phyloP scores from a whole-genome alignment of 371 early-diverging fungal species.

The Mucor irregularis region DNA sequence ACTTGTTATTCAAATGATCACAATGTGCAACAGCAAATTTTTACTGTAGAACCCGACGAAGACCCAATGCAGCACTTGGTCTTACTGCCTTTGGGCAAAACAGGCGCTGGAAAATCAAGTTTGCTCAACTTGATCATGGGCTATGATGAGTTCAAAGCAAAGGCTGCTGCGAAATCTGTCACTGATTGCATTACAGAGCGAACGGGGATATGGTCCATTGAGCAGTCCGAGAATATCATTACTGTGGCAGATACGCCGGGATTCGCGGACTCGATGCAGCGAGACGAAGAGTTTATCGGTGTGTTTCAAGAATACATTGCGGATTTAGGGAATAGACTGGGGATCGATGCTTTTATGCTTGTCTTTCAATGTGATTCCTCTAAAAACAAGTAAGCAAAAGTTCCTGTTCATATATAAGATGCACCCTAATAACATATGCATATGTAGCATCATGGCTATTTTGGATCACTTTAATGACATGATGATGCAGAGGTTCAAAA shows the following conservation, averaged over 20 bases:
- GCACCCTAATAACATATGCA: too few relatives aligned
- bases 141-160: slow-evolving; percentile 47
- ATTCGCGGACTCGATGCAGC: slow-evolving; percentile 50
- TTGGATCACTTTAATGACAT: slow-evolving; percentile 44
- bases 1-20: neutral
- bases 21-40: slow-evolving; percentile 3
- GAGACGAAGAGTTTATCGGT: slow-evolving; percentile 42
- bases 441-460: slow-evolving; percentile 36
- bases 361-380: slow-evolving; percentile 48
- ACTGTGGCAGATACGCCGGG: slow-evolving; percentile 59
- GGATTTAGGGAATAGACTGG: slow-evolving; percentile 44
- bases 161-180: slow-evolving; percentile 46
- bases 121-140: slow-evolving; percentile 52
- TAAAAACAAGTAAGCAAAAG: slow-evolving; percentile 8
- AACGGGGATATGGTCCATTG: slow-evolving; percentile 48
- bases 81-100: slow-evolving; percentile 20
- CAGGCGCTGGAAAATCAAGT: slow-evolving; percentile 51
- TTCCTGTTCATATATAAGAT: too few relatives aligned
- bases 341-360: slow-evolving; percentile 52
- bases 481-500: slow-evolving; percentile 42
- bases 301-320: slow-evolving; percentile 47
- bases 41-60: slow-evolving; percentile 11
- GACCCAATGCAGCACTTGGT: slow-evolving; percentile 27
- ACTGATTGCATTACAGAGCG: slow-evolving; percentile 52
- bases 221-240: slow-evolving; percentile 39